phyloP scores from a whole-genome alignment of 495 filamentous ascomycete species.

The Chaetomium tenue region DNA sequence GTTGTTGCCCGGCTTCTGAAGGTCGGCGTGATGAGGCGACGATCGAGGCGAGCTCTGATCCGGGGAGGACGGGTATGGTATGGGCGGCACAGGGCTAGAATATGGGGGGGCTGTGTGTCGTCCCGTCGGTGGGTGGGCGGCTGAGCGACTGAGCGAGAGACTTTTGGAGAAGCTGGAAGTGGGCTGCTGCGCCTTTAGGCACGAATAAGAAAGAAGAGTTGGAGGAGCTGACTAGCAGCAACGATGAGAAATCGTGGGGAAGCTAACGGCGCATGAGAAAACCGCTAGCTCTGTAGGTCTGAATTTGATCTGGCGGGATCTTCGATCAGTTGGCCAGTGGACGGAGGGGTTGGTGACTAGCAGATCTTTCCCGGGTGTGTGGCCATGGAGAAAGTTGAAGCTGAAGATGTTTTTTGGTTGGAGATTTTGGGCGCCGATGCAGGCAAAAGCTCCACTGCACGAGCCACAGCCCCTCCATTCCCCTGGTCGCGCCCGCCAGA shows the following conservation, averaged over 20 bases:
- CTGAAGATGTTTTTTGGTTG: slow-evolving; percentile 30
- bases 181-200: slow-evolving; percentile 32
- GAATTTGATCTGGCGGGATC: slow-evolving; percentile 3
- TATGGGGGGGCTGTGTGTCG: slow-evolving; percentile 18
- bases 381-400: slow-evolving; percentile 15
- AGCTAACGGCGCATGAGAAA: slow-evolving; percentile 16
- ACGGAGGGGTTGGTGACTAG: slow-evolving; percentile 11
- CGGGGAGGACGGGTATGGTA: slow-evolving; percentile 22
- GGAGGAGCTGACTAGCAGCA: slow-evolving; percentile 29
- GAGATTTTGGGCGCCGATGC: slow-evolving; percentile 32
- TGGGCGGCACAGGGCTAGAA: slow-evolving; percentile 24
- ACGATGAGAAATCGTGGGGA: slow-evolving; percentile 14
- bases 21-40: slow-evolving; percentile 8
- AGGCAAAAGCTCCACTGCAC: slow-evolving; percentile 19
- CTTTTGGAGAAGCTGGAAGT: slow-evolving; percentile 17
- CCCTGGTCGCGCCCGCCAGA: slow-evolving; percentile 7
- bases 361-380: slow-evolving; percentile 19
- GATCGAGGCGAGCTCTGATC: slow-evolving; percentile 24
- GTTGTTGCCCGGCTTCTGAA: slow-evolving; percentile 19
- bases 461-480: slow-evolving; percentile 21
- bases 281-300: slow-evolving; percentile 2
- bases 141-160: background rate
- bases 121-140: slow-evolving; percentile 19
- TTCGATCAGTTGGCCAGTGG: background rate
- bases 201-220: slow-evolving; percentile 29